Conservation (phyloP, 2,329 filamentous ascomycete species). For the Colletotrichum sp. region DNA sequence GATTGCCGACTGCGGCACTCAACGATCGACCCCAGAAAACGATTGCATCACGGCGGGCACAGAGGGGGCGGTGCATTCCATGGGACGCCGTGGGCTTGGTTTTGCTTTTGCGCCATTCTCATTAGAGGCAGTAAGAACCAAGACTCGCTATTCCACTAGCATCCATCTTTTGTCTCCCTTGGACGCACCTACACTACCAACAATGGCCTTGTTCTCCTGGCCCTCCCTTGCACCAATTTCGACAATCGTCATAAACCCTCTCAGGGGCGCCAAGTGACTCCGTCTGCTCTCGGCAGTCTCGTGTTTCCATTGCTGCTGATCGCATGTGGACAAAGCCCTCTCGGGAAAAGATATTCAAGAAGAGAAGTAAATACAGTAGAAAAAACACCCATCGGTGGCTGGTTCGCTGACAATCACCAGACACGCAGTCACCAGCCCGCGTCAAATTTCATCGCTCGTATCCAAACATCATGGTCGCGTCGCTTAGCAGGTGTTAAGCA, state of each 20-base stretch:
- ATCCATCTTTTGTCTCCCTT: not conserved
- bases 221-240: not conserved
- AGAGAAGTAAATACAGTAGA: not conserved
- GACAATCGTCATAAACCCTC: not conserved
- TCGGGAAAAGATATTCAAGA: not conserved
- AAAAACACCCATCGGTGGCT: not conserved
- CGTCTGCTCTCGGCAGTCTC: not conserved
- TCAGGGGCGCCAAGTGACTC: not conserved
- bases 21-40: not conserved
- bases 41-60: not conserved
- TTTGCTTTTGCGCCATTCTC: not conserved
- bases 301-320: not conserved
- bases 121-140: not conserved
- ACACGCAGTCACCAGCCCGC: not conserved
- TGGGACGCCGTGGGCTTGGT: not conserved
- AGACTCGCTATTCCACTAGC: not conserved
- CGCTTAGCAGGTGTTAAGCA: conserved; percentile 67
- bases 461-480: not conserved
- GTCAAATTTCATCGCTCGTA: not conserved
- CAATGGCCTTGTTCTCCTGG: not conserved
- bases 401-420: not conserved
- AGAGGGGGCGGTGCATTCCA: not conserved
- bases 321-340: not conserved
- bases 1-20: not conserved
- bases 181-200: not conserved